phyloP scores from a whole-genome alignment of 2,329 filamentous ascomycete species.

The Fonsecaea pedrosoi region DNA sequence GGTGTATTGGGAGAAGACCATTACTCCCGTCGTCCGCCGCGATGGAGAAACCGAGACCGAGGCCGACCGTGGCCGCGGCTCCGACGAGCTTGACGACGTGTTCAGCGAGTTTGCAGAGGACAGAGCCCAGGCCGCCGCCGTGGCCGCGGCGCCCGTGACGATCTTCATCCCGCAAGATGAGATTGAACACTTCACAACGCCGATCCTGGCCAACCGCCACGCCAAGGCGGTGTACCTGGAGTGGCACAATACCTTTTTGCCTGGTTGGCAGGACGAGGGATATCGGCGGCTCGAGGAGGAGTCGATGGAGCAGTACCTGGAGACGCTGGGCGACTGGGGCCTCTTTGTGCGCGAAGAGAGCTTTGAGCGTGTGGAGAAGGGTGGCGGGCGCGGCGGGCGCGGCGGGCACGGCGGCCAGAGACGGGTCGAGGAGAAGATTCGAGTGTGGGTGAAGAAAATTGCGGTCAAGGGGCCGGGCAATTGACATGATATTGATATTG shows the following conservation, averaged over 20 bases:
- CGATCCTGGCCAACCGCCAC: constrained; percentile 36
- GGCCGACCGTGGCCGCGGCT: constrained; percentile 8
- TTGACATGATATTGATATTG: constrained; percentile 5
- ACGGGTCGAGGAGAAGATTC: constrained; percentile 33
- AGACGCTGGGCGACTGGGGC: constrained; percentile 21
- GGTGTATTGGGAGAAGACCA: constrained; percentile 36
- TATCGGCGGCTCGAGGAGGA: constrained; percentile 33
- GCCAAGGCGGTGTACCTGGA: constrained; percentile 35
- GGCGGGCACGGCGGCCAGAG: background rate
- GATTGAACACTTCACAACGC: constrained; percentile 27
- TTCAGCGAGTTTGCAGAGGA: constrained; percentile 2
- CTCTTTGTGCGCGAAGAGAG: constrained; percentile 28
- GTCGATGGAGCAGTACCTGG: constrained; percentile 32
- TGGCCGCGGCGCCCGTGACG: background rate
- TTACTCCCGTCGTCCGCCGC: constrained; percentile 15
- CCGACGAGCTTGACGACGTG: constrained; percentile 21
- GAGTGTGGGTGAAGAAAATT: constrained; percentile 36
- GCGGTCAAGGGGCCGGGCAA: constrained; percentile 36
- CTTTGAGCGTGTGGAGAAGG: constrained; percentile 20
- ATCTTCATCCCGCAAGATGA: constrained; percentile 24
- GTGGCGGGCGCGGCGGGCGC: background rate
- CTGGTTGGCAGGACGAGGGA: constrained; percentile 32
- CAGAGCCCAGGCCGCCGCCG: background rate
- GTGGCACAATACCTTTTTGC: constrained; percentile 34
- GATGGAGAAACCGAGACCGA: constrained; percentile 1